Evolutionary conservation across 2,329 filamentous ascomycete genomes (phyloP), one percentile per base, ranked within the genome.

Genomic region (Cylindrodendrum hubeiense): DNA sequence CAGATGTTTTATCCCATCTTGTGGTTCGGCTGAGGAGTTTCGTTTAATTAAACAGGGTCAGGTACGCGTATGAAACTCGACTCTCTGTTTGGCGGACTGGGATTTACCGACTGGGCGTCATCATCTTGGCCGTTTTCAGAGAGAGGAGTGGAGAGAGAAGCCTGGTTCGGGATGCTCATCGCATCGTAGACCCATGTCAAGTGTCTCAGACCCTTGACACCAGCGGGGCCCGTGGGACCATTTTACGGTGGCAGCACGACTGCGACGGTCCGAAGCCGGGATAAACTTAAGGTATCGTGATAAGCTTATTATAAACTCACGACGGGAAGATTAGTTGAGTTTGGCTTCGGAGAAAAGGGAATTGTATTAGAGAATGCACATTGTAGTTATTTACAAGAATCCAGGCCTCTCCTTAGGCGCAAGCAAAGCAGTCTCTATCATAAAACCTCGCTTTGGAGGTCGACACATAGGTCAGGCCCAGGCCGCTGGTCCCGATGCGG

Each of bases 51-150:
- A 63, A 15, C 49, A 52, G 57, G 57, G 44, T 59, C 44, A 33
- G 7, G 50, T 51, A 44, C 52, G 52, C 52, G 52, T 54, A 43
- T 43, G 46, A 54, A 51, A 30, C n/a, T 44, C n/a, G 22, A 13
- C 9, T 0, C 15, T 58, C 47, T 58, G 65, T 66, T 70, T 73
- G 71, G 71, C 69, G 71, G 71, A 73, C 17, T 54, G 22, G 15
- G 52, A 52, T 71, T 70, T 33, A 26, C 71, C 71, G 67, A 39
- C 70, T 73, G 66, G 69, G 71, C 67, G 60, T 28, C 28, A n/a
- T 12, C 44, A n/a, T 44, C 28, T 9, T 21, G 37, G 24, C 52
- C 44, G 37, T 54, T 50, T 51, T 21, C 17, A 41, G 21, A 22
- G 22, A 13, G 26, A 9, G 28, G 19, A 34, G 51, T 37, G 59